Evolutionary conservation across 768 basidiomycete species (phyloP).

Genomic region (Gymnopilus junonius): DNA sequence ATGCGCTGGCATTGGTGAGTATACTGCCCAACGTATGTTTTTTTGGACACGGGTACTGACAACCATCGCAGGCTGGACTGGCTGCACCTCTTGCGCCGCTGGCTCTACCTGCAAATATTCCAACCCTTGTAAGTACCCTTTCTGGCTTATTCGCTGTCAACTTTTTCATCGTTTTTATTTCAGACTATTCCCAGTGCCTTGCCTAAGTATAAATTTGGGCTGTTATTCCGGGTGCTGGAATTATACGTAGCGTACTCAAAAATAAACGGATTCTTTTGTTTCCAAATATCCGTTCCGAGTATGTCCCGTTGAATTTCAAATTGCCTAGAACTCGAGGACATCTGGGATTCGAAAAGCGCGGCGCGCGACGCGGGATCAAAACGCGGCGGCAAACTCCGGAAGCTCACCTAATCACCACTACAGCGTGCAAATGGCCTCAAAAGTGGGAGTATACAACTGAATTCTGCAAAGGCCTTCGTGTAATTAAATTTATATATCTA

Average conservation of each 20-base stretch:
- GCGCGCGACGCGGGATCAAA: no score
- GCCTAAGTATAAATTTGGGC: neutral
- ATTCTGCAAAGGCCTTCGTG: no score
- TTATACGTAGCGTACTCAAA: neutral
- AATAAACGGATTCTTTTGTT: neutral
- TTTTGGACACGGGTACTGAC: neutral
- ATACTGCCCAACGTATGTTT: neutral
- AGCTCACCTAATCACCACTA: no score
- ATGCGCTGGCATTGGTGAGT: conserved; percentile 14
- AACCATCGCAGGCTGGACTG: conserved; percentile 1
- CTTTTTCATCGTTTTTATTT: neutral
- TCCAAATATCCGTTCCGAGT: no score
- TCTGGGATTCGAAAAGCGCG: no score
- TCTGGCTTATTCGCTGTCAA: neutral
- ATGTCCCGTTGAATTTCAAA: no score
- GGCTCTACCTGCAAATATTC: conserved; percentile 10
- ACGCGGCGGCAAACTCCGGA: no score
- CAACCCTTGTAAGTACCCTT: conserved; percentile 1
- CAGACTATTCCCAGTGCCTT: conserved; percentile 4
- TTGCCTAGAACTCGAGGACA: no score
- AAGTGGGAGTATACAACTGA: no score
- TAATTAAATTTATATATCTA: no score
- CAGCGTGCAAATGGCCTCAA: no score
- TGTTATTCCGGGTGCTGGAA: neutral
- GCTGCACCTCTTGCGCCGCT: conserved; percentile 9